phyloP scores from a whole-genome alignment of 2,329 filamentous ascomycete genomes.

The Aspergillus niger region DNA sequence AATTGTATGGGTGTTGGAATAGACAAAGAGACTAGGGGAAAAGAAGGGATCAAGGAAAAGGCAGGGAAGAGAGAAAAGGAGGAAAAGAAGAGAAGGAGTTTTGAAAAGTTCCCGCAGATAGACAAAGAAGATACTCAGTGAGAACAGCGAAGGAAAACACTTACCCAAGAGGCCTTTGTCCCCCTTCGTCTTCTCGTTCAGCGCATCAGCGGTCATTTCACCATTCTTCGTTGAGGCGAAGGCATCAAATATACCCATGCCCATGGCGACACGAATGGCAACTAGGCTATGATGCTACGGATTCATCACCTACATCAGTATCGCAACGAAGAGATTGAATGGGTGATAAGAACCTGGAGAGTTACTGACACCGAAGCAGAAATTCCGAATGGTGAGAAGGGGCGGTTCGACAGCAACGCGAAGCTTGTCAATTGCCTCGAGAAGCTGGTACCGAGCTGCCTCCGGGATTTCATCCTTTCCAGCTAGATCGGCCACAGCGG shows the following conservation, averaged over 20 bases:
- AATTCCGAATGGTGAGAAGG: conserved; percentile 4
- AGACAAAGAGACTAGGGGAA: too few relatives aligned
- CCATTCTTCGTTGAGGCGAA: conserved; percentile 10
- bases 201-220: conserved; percentile 17
- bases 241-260: conserved; percentile 28
- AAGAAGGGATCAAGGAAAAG: too few relatives aligned
- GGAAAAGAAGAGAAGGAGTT: too few relatives aligned
- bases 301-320: too few relatives aligned
- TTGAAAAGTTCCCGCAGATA: too few relatives aligned
- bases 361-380: conserved; percentile 11
- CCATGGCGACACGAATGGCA: conserved; percentile 18
- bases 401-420: conserved; percentile 16
- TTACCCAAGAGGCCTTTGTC: conserved; percentile 20
- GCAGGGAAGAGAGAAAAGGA: too few relatives aligned
- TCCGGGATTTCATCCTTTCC: conserved; percentile 19
- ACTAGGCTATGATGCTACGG: conserved; percentile 12
- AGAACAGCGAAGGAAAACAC: background rate
- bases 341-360: background rate
- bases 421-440: conserved; percentile 13
- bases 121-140: too few relatives aligned
- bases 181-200: conserved; percentile 16
- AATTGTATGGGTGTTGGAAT: too few relatives aligned
- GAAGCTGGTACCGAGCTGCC: conserved; percentile 17
- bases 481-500: conserved; percentile 12
- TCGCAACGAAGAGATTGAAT: background rate